A percentile compares a stretch with the other conserved stretches of the same genome.
Conservation (phyloP, 352 stramenopile genomes). For the Thalassiosira hispida region DNA sequence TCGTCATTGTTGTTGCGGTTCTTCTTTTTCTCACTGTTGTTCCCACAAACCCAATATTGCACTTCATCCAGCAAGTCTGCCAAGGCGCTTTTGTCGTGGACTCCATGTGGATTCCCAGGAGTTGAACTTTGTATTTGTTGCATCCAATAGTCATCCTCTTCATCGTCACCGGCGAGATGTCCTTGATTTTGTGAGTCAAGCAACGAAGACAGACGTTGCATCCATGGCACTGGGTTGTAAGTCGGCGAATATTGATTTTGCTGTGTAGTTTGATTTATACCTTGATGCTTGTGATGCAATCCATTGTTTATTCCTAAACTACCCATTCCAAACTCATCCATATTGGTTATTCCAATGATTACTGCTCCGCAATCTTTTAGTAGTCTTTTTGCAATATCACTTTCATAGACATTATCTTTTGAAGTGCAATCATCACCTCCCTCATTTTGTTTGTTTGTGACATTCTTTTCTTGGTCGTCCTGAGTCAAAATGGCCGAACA, state of each 20-base stretch:
- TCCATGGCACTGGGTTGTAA: slow-evolving; percentile 65
- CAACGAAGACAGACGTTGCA: slow-evolving; percentile 88
- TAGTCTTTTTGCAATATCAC: slow-evolving; percentile 72
- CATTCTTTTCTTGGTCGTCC: slow-evolving; percentile 26
- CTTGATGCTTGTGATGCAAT: slow-evolving; percentile 68
- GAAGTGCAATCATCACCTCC: not conserved
- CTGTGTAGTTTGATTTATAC: not conserved
- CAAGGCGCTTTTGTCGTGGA: slow-evolving; percentile 39
- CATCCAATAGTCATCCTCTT: slow-evolving; percentile 24
- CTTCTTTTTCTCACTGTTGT: slow-evolving; percentile 2
- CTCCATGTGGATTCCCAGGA: slow-evolving; percentile 31
- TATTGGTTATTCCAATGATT: slow-evolving; percentile 95
- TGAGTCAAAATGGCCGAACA: slow-evolving; percentile 89
- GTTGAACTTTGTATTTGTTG: slow-evolving; percentile 44
- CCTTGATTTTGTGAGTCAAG: not conserved
- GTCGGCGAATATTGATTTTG: slow-evolving; percentile 27
- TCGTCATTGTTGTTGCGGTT: not conserved
- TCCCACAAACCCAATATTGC: slow-evolving; percentile 18
- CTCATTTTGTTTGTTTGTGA: not conserved
- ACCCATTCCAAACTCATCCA: slow-evolving; percentile 99
- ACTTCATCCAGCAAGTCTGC: slow-evolving; percentile 55
- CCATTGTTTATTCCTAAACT: slow-evolving; percentile 91
- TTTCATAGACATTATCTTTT: slow-evolving; percentile 61
- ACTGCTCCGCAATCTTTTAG: slow-evolving; percentile 91
- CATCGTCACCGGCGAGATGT: not conserved